Conservation (phyloP, 2,329 filamentous ascomycete species). For the Zasmidium cellare region DNA sequence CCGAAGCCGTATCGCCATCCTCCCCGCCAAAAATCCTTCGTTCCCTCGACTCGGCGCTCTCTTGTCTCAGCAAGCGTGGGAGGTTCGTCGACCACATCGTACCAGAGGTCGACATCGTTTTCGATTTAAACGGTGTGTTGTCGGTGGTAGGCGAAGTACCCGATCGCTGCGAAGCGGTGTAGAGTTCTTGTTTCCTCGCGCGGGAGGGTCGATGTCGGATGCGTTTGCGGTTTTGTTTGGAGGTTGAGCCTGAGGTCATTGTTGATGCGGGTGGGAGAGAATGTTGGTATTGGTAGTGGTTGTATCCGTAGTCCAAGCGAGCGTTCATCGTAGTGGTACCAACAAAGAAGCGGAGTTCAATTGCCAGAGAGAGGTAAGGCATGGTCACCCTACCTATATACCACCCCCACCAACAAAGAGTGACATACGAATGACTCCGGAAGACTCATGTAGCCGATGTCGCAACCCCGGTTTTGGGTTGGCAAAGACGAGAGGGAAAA, state of each 20-base stretch:
- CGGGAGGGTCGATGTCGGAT: slow-evolving; percentile 19
- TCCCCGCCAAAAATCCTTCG: slow-evolving; percentile 45
- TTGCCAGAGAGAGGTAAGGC: too few species aligned
- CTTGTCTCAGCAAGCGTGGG: slow-evolving; percentile 4
- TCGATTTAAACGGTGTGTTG: neutral
- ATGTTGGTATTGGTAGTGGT: neutral
- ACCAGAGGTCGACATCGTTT: neutral
- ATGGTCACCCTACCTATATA: too few species aligned
- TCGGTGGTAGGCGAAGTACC: neutral
- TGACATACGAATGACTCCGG: slow-evolving; percentile 3
- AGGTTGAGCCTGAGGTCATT: too few species aligned
- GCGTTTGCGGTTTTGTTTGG: slow-evolving; percentile 23
- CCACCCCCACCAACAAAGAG: neutral
- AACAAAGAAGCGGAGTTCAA: slow-evolving; percentile 2
- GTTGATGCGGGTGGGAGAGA: neutral
- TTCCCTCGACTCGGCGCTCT: slow-evolving; percentile 19
- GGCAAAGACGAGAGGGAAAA: neutral
- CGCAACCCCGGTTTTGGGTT: slow-evolving; percentile 10
- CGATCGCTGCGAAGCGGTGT: neutral
- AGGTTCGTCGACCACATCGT: neutral
- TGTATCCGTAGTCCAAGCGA: slow-evolving; percentile 4
- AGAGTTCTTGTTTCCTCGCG: slow-evolving; percentile 4
- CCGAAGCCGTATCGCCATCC: slow-evolving; percentile 37
- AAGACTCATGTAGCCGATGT: slow-evolving; percentile 10
- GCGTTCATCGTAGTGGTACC: slow-evolving; percentile 12